Evolutionary conservation across 768 basidiomycete genomes (phyloP), one percentile per base, ranked within the genome.

Genomic region (Jaapia argillacea): DNA sequence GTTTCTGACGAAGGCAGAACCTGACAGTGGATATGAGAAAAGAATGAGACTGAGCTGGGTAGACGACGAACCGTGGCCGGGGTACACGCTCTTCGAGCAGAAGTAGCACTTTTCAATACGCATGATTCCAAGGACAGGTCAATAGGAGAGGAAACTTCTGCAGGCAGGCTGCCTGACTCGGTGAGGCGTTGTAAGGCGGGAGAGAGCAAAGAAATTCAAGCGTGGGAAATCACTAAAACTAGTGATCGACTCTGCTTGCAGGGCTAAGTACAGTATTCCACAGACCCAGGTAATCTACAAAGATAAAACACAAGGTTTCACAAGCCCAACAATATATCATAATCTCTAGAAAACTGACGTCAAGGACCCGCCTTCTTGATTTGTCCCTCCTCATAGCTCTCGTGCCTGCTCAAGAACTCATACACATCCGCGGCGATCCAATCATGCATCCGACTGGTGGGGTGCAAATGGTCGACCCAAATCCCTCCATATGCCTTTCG

Each of bases 51-150:
- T 16, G 24, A 10, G 5, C 3, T 6, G 5, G 22, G 36, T 40
- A 35, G 10, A 22, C 7, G 7, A 52, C 71, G 45, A 50, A 83
- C 93, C 96, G 56, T 96, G 91, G 7, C 96, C 94, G 1, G 94
- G 96, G 61, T 99, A 99, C 53, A 96, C 85, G 61, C 74, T 93
- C 45, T 86, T 88, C 24, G 91, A 96, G 69, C 94, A 99, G 63
- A 99, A 98, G 61, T 94, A 97, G 61, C 94, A 98, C 71, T 93
- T 93, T 69, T 96, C 94, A 50, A 97, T 85, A 56, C 91, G 78
- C 92, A 96, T 93, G 54, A 57, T 48, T 44, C 42, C 26, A 42
- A 45, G 28, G 46, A 39, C n/a, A n/a, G n/a, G n/a, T n/a, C n/a
- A n/a, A n/a, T n/a, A n/a, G n/a, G n/a, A n/a, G n/a, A n/a, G n/a